Percentiles rank a stretch among this genome's conserved stretches.
phyloP scores from a whole-genome alignment of 345 rosid genomes.

The Salix arbutifolia region DNA sequence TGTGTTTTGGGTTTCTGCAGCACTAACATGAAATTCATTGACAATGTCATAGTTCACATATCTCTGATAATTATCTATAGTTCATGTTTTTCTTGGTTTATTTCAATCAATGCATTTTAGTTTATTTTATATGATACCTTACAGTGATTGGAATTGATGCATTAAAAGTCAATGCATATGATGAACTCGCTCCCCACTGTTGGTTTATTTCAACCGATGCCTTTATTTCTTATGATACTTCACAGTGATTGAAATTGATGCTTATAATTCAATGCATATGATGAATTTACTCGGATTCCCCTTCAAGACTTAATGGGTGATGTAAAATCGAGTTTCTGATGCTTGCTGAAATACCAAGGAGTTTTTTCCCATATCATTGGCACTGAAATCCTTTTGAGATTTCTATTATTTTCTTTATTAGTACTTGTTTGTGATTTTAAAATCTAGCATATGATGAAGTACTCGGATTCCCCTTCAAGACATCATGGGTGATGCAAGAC shows the following conservation, averaged over 20 bases:
- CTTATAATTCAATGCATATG: conserved; percentile 23
- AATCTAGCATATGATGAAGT: conserved; percentile 42
- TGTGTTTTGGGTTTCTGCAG: not conserved
- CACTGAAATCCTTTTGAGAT: not conserved
- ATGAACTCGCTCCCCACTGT: conserved; percentile 31
- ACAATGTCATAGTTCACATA: not conserved
- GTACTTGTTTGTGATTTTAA: not conserved
- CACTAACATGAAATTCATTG: not conserved
- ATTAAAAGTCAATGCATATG: conserved; percentile 22
- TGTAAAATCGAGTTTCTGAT: conserved; percentile 62
- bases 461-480: conserved; percentile 76
- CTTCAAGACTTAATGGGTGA: conserved; percentile 49
- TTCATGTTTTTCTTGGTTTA: not conserved
- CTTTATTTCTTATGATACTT: not conserved
- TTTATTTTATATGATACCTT: not conserved
- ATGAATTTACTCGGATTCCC: conserved; percentile 58
- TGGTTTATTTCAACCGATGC: not conserved
- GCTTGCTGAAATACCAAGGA: not conserved
- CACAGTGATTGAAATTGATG: not conserved
- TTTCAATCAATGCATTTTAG: not conserved
- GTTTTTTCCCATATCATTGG: not conserved
- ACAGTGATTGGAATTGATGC: not conserved
- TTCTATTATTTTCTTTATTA: not conserved
- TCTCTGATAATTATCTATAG: not conserved
- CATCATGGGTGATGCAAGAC: conserved; percentile 52